These are phyloP conservation scores for Vitis cinerea DNA, from an alignment of 164 flowering plant species.

Conservation along the genomic window DNA sequence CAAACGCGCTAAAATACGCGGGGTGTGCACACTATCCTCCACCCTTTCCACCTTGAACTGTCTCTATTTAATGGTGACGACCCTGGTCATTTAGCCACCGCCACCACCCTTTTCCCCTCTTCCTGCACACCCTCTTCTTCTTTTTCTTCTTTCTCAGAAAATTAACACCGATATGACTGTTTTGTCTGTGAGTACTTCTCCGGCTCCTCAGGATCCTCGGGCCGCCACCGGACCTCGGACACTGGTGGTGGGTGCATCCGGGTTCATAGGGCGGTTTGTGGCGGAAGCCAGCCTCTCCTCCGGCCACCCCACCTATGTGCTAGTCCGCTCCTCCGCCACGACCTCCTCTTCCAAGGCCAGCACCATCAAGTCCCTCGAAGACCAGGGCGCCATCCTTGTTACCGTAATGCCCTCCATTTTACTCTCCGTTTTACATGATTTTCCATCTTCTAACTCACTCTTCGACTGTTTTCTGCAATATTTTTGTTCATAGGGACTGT, in stretches of 20 bases:
- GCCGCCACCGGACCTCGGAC: not conserved
- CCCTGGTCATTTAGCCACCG: not conserved
- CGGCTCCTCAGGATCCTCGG: not conserved
- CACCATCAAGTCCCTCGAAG: slow-evolving; percentile 19
- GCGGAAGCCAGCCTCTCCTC: slow-evolving; percentile 31
- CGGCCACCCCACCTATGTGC: slow-evolving; percentile 27
- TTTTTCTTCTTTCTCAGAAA: no score
- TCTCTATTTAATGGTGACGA: not conserved
- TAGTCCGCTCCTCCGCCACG: slow-evolving; percentile 20
- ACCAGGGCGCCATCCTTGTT: slow-evolving; percentile 25
- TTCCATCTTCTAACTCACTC: not conserved
- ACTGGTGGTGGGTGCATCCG: slow-evolving; percentile 24
- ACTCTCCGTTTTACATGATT: no score
- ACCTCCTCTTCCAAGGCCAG: slow-evolving; percentile 14
- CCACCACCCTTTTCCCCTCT: no score
- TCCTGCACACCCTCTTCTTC: no score
- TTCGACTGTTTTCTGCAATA: no score
- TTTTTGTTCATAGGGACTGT: no score
- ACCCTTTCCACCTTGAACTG: no score
- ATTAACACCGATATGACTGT: not conserved
- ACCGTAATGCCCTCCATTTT: slow-evolving; percentile 6
- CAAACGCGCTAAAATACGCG: no score
- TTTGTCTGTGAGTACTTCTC: not conserved
- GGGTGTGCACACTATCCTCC: no score
- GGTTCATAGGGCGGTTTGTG: slow-evolving; percentile 35